A percentile compares a stretch with the other conserved stretches of the same genome.
These are phyloP conservation scores for Rhodotorula sp. DNA, from an alignment of 1,284 basidiomycete genomes.

Conservation along the genomic window DNA sequence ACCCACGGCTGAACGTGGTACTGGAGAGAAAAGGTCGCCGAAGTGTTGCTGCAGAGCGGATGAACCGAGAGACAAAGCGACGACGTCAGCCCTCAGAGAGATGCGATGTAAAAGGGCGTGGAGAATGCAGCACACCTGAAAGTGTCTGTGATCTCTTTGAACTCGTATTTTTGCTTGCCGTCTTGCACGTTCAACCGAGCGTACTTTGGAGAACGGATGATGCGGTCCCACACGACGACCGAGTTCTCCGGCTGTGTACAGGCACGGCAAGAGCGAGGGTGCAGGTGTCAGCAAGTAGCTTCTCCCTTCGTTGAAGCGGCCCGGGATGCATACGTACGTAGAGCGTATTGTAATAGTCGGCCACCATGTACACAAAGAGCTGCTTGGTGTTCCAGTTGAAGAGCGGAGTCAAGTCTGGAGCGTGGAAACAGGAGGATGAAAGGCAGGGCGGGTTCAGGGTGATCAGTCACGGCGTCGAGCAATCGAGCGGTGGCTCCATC, in stretches of 20 bases:
- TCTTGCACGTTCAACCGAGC: conserved; percentile 63
- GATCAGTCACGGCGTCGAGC: conserved; percentile 3
- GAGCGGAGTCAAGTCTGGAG: conserved; percentile 68
- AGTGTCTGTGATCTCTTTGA: conserved; percentile 70
- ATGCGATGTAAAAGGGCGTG: background rate
- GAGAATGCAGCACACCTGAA: conserved; percentile 66
- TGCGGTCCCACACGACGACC: conserved; percentile 88
- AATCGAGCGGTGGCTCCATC: background rate
- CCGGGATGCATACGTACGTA: conserved; percentile 57
- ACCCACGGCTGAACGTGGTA: conserved; percentile 91
- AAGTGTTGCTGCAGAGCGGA: conserved; percentile 57
- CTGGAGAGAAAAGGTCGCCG: conserved; percentile 71
- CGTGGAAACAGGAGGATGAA: conserved; percentile 5
- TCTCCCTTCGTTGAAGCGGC: background rate
- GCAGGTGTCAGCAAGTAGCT: background rate
- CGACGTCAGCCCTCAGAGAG: background rate
- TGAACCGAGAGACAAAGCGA: too few species aligned
- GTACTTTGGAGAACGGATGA: conserved; percentile 66
- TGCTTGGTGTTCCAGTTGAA: conserved; percentile 97
- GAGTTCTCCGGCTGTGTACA: conserved; percentile 66
- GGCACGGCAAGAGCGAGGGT: conserved; percentile 1
- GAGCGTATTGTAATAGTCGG: conserved; percentile 69
- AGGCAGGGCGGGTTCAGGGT: too few species aligned
- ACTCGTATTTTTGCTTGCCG: conserved; percentile 77
- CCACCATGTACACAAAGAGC: conserved; percentile 77